A percentile compares a stretch with the other conserved stretches of the same genome.
Evolutionary conservation across 1,284 basidiomycete species (phyloP).

Genomic region (Marasmius sp.): DNA sequence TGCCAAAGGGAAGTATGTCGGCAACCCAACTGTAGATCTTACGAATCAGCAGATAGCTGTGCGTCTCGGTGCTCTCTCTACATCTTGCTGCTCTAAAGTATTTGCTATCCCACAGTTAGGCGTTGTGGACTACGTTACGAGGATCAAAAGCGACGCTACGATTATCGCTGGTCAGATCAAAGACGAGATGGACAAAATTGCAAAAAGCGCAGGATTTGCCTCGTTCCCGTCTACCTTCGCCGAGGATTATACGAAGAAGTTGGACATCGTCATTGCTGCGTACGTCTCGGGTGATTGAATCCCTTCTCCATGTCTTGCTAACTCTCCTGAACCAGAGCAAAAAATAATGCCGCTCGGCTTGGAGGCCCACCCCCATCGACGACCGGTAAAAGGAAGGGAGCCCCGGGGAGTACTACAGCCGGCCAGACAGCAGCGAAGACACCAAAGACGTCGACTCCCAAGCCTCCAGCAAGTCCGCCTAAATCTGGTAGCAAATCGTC

Average conservation of each 20-base stretch:
- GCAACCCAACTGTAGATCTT: background rate
- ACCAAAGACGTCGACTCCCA: background rate
- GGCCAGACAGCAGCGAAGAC: background rate
- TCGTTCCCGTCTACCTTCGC: background rate
- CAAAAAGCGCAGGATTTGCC: background rate
- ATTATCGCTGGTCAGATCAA: background rate
- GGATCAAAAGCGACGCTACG: background rate
- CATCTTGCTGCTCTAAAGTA: background rate
- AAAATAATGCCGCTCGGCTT: background rate
- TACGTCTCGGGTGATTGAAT: background rate
- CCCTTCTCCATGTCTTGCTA: background rate
- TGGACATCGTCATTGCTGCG: background rate
- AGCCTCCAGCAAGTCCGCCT: no score
- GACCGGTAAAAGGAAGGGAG: background rate
- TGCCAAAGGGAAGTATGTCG: background rate
- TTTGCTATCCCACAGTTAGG: background rate
- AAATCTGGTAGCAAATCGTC: background rate
- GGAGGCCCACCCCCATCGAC: background rate
- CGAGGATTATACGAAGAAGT: background rate
- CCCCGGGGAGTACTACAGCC: background rate
- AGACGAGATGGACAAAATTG: background rate
- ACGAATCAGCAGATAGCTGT: background rate
- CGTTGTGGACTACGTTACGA: background rate
- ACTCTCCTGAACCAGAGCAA: background rate
- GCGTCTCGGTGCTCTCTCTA: background rate